phyloP scores from a whole-genome alignment of 495 filamentous ascomycete genomes.

The Daldinia loculata region DNA sequence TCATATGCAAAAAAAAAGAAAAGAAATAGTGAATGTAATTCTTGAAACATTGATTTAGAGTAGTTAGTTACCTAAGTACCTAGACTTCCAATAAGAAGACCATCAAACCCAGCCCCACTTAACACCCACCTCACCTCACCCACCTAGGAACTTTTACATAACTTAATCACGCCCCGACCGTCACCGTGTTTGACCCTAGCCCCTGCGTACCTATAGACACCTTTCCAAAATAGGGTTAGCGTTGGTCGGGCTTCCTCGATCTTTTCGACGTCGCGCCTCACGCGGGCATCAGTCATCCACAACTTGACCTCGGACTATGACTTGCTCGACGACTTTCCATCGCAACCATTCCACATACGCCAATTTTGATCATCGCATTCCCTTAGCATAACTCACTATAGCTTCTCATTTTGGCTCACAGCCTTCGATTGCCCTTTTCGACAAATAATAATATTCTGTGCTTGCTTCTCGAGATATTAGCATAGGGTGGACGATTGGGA shows the following conservation, averaged over 20 bases:
- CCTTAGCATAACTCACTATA: slow-evolving; percentile 2
- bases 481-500: slow-evolving; percentile 16
- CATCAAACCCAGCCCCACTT: background rate
- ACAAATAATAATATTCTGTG: slow-evolving; percentile 22
- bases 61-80: no score
- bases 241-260: slow-evolving; percentile 36
- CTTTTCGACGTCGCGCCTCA: slow-evolving; percentile 46
- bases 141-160: slow-evolving; percentile 4
- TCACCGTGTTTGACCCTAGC: slow-evolving; percentile 33
- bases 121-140: background rate
- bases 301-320: slow-evolving; percentile 11
- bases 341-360: slow-evolving; percentile 10
- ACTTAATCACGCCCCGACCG: slow-evolving; percentile 30
- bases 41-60: background rate
- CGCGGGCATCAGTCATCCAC: slow-evolving; percentile 37
- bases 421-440: slow-evolving; percentile 8
- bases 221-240: slow-evolving; percentile 24
- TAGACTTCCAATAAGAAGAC: no score
- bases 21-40: background rate
- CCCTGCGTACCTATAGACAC: slow-evolving; percentile 24
- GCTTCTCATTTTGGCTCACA: slow-evolving; percentile 5
- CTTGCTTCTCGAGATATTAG: slow-evolving; percentile 8
- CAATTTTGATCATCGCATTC: slow-evolving; percentile 11
- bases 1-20: background rate
- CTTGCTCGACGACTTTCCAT: slow-evolving; percentile 16